These are phyloP conservation scores for Malus orientalis DNA, from an alignment of 306 rosid genomes.

Conservation along the genomic window DNA sequence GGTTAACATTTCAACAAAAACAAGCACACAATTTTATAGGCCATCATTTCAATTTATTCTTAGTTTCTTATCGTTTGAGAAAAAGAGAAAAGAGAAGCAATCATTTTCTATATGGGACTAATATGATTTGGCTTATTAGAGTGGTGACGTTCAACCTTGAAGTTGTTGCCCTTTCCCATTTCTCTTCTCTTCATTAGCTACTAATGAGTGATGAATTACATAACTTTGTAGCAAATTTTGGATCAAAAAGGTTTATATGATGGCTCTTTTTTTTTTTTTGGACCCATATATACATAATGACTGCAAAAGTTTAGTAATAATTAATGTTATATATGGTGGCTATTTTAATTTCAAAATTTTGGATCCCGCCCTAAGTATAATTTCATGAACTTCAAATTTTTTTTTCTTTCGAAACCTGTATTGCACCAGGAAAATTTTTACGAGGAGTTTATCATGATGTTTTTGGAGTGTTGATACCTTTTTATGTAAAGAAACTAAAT, in stretches of 20 bases:
- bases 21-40: conserved; percentile 21
- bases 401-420: too few relatives aligned
- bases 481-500: too few relatives aligned
- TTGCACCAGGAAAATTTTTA: too few relatives aligned
- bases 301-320: not conserved
- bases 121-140: not conserved
- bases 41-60: too few relatives aligned
- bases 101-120: not conserved
- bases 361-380: not conserved
- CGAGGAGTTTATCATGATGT: too few relatives aligned
- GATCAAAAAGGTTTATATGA: not conserved
- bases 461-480: too few relatives aligned
- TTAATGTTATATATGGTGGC: not conserved
- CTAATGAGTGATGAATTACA: not conserved
- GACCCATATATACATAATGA: not conserved
- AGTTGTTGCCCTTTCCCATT: not conserved
- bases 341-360: not conserved
- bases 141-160: not conserved
- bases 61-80: not conserved
- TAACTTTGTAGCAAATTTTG: not conserved
- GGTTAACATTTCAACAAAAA: not conserved
- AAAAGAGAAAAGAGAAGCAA: not conserved
- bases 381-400: too few relatives aligned
- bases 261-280: not conserved
- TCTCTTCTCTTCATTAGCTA: not conserved